Evolutionary conservation across 148 eudicot genomes (phyloP), one percentile per base, ranked within the genome.

Genomic region (Silene latifolia): DNA sequence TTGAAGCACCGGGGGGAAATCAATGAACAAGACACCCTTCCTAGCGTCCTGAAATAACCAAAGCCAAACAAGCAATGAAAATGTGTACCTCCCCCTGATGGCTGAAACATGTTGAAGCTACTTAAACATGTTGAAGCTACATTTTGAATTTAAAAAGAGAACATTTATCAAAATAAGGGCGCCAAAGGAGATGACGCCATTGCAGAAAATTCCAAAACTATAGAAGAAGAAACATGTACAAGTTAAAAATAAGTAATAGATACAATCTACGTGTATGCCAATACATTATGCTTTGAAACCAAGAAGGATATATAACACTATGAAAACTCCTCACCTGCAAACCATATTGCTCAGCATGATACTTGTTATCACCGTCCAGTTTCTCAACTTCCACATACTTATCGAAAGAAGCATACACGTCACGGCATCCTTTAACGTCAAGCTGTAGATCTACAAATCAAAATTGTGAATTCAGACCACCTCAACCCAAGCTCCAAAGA

Each of bases 301-400:
- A 35, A 51, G 18, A 64, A 29, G 4, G 10, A 21, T 13, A 44
- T 15, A 24, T 21, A 51, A 11, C 17, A 19, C 9, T 46, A 74
- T 24, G 15, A 67, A 32, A 60, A n/a, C 2, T 44, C 73, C 82
- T 35, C 20, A 90, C 98, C 98, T 91, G 98, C 74, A 94, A 85
- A 17, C 98, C 98, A 81, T 91, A 72, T 67, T 86, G 88, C 76
- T 91, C 98, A 9, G 98, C 91, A 12, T 94, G 97, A 79, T 94
- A 91, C 68, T 91, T 94, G 78, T 94, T 91, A 74, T 94, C 97
- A 65, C 98, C 98, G 76, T 91, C 98, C 80, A 93, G 86, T 63
- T 82, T 83, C 81, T 94, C 98, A 67, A 94, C 98, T 83, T 94
- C 98, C 75, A 94, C 98, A 80, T 93, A 93, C 86, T 93, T 89